Base-by-base conservation (phyloP, 2,329 filamentous ascomycete genomes). In the Colletotrichum ledebouriae region DNA sequence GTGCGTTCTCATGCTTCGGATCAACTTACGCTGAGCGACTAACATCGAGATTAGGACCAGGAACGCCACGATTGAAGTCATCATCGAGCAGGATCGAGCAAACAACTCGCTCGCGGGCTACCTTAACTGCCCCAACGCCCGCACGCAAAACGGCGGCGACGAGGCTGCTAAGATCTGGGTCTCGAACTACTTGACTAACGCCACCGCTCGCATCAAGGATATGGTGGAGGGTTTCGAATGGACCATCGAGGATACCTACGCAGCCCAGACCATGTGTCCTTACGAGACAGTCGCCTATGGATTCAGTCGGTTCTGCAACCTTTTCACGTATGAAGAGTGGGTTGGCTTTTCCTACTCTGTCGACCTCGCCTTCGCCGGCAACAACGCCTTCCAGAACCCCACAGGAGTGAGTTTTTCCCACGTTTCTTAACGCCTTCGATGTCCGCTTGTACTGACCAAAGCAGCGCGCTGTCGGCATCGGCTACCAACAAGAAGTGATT, bases 281-380 rank as follows among this genome's bases (percentile, higher is more conserved):
- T 94, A 94, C 74, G 92, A 94, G 77, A 93, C 90, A 0, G 85
- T 93, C n/a, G 89, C 90, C 1, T 89, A 91, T 67, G 92, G 92
- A 22, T 94, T 89, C 80, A 92, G 90, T 72, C 84, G 84, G 10
- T 94, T 92, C 81, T 94, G 92, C 75, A 82, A 88, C 25, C 83
- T 94, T 4, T 94, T 94, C 76, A 93, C 88, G 0, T 92, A 90
- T 72, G 83, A 90, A 20, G 92, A 94, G 75, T 94, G 91, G 91
- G 79, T 87, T 57, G 87, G 85, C 44, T 94, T 91, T 74, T 89
- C 90, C 64, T 94, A 94, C 78, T 86, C 86, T 3, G 82, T 91
- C 63, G 92, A 94, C 71, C 82, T 94, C 41, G 78, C 76, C 37
- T 94, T 92, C 73, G 83, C 87, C 11, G 89, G 87, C 7, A 84